Evolutionary conservation across 129 eudicot species (phyloP).

Genomic region (Artemisia annua): DNA sequence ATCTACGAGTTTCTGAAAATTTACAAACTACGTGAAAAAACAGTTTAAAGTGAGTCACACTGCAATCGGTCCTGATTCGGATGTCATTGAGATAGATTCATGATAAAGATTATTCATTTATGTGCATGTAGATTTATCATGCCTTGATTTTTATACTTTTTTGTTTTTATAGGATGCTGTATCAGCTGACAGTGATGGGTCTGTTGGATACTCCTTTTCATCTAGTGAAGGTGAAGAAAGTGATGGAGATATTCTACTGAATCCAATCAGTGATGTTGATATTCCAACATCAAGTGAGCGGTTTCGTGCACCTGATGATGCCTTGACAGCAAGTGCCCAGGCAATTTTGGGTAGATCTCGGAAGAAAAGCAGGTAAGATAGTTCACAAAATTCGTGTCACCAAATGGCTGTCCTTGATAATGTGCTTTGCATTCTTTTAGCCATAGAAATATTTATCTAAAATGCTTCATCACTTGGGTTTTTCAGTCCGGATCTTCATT

Average conservation of each 20-base stretch:
- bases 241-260: conserved; percentile 69
- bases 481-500: not conserved
- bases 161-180: conserved; percentile 42
- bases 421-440: conserved; percentile 11
- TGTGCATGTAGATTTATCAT: not conserved
- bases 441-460: not conserved
- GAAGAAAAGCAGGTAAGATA: conserved; percentile 51
- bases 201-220: conserved; percentile 49
- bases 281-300: conserved; percentile 58
- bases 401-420: not conserved
- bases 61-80: not conserved
- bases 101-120: not conserved
- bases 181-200: conserved; percentile 51
- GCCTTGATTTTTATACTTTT: not conserved
- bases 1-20: too few species aligned
- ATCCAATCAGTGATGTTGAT: conserved; percentile 80
- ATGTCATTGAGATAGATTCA: not conserved
- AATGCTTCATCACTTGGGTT: not conserved
- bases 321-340: conserved; percentile 51
- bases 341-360: conserved; percentile 51
- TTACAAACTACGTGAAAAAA: not conserved
- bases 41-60: not conserved
- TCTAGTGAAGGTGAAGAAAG: conserved; percentile 94
- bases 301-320: conserved; percentile 44
- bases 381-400: not conserved